Evolutionary conservation across 129 eudicot species (phyloP).

Genomic region (Glebionis coronaria): DNA sequence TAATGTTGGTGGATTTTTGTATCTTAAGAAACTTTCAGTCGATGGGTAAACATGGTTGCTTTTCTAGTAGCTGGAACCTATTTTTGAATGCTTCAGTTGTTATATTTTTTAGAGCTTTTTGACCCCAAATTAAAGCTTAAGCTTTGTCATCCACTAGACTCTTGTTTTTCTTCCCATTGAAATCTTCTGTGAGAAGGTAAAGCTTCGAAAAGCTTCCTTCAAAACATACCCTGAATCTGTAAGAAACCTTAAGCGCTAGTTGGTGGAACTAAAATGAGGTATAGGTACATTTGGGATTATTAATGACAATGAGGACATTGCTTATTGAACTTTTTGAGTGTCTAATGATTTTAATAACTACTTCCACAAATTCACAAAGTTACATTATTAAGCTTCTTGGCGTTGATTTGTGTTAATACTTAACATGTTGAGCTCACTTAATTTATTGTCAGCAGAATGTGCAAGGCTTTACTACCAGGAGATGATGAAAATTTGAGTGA

Average conservation of each 20-base stretch:
- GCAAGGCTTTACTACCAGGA: conserved; percentile 82
- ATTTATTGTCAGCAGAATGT: conserved; percentile 50
- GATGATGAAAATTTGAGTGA: conserved; percentile 77
- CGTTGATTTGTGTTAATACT: conserved; percentile 6
- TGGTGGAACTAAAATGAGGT: background rate
- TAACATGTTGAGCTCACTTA: background rate
- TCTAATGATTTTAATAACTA: background rate
- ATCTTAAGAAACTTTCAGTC: too few relatives aligned
- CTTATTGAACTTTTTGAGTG: background rate
- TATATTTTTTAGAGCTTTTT: background rate
- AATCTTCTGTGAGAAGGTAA: background rate
- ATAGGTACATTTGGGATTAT: background rate
- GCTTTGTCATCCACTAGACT: background rate
- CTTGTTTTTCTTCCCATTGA: too few relatives aligned
- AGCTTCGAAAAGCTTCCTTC: background rate
- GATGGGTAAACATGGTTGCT: too few relatives aligned
- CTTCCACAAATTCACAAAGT: background rate
- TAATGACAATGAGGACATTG: background rate
- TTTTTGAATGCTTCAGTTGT: too few relatives aligned
- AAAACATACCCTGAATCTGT: background rate
- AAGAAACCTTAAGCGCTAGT: background rate
- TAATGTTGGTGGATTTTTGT: too few relatives aligned
- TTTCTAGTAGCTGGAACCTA: too few relatives aligned
- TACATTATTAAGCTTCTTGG: conserved; percentile 4
- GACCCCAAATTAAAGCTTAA: background rate